Conservation (phyloP, 148 eudicot genomes). For the Diospyros lotus region DNA sequence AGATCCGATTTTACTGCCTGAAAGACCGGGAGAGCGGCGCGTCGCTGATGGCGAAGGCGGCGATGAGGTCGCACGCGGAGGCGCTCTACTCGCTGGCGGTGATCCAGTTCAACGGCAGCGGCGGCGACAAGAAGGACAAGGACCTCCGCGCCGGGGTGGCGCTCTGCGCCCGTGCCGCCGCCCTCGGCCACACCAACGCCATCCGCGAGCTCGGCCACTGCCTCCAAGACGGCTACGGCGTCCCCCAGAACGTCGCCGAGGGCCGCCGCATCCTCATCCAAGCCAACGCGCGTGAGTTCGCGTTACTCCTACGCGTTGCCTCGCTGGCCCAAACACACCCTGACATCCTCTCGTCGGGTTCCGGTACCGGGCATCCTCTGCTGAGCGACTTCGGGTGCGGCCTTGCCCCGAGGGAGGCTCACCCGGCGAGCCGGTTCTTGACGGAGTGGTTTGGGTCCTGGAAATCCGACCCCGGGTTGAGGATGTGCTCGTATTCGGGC, state of each 20-base stretch:
- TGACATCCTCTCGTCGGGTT: not conserved
- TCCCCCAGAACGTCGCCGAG: slow-evolving; percentile 11
- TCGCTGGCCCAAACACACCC: not conserved
- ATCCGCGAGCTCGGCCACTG: slow-evolving; percentile 48
- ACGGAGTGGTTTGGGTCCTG: slow-evolving; percentile 35
- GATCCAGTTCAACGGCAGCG: slow-evolving; percentile 51
- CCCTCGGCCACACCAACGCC: slow-evolving; percentile 38
- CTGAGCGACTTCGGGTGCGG: slow-evolving; percentile 26
- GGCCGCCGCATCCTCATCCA: slow-evolving; percentile 34
- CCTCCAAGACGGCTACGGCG: slow-evolving; percentile 48
- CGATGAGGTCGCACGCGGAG: slow-evolving; percentile 31
- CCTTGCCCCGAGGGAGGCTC: slow-evolving; percentile 19
- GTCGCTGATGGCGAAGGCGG: slow-evolving; percentile 41
- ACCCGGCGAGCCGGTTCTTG: slow-evolving; percentile 38
- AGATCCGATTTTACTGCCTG: slow-evolving; percentile 52
- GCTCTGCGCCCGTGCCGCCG: slow-evolving; percentile 39
- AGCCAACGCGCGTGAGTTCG: slow-evolving; percentile 38
- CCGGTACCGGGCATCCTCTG: slow-evolving; percentile 8
- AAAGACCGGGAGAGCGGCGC: slow-evolving; percentile 25
- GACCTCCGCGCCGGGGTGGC: slow-evolving; percentile 37
- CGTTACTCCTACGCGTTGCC: slow-evolving; percentile 16
- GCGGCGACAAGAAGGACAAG: slow-evolving; percentile 26
- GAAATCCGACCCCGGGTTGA: slow-evolving; percentile 2
- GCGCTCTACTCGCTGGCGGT: slow-evolving; percentile 43
- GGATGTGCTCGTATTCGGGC: slow-evolving; percentile 40